Conservation (phyloP, 257 asterid species). For the Ballota nigra region DNA sequence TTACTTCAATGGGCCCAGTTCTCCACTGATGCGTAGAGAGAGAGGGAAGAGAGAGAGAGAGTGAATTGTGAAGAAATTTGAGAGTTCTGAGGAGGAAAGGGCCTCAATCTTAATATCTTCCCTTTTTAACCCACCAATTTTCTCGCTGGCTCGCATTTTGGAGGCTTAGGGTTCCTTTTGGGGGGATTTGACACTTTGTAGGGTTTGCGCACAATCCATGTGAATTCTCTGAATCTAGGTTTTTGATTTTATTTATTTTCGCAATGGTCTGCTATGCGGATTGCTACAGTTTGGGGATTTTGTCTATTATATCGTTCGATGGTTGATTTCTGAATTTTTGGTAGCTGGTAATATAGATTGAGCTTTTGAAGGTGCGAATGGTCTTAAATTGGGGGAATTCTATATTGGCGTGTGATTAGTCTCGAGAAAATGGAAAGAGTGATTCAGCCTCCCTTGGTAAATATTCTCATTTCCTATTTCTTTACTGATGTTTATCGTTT, state of each 20-base stretch:
- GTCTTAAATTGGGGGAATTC: slow-evolving; percentile 10
- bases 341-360: background rate
- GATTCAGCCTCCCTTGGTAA: slow-evolving; percentile 74
- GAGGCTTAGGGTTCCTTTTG: slow-evolving; percentile 35
- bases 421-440: slow-evolving; percentile 46
- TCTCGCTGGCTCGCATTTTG: slow-evolving; percentile 58
- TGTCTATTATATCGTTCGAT: background rate
- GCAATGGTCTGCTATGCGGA: slow-evolving; percentile 17
- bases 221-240: slow-evolving; percentile 21
- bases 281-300: background rate
- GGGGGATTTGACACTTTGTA: slow-evolving; percentile 26
- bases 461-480: background rate
- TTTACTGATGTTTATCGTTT: background rate
- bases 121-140: slow-evolving; percentile 37
- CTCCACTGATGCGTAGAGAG: slow-evolving; percentile 39
- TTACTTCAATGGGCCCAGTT: slow-evolving; percentile 55
- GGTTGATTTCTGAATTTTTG: background rate
- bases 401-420: slow-evolving; percentile 17
- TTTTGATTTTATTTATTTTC: slow-evolving; percentile 26
- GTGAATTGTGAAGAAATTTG: background rate
- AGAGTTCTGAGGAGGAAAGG: slow-evolving; percentile 22
- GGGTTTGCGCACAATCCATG: slow-evolving; percentile 23
- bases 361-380: slow-evolving; percentile 22
- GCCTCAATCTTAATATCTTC: slow-evolving; percentile 28
- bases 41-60: slow-evolving; percentile 10